Base-by-base conservation (phyloP, 2,329 filamentous ascomycete species). In the Hymenoscyphus fraxineus region DNA sequence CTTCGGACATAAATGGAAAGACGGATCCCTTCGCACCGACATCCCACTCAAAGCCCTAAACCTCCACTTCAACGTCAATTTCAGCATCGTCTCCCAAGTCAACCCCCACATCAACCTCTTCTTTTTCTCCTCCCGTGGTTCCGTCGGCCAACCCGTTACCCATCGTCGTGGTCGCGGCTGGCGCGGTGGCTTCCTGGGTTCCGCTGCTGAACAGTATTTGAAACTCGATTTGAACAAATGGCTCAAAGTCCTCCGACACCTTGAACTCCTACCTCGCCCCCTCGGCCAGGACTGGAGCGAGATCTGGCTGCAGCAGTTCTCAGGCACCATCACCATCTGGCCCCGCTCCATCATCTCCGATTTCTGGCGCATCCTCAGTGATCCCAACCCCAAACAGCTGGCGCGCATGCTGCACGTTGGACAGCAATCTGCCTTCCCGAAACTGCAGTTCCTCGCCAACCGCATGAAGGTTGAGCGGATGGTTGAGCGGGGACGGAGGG, bases 1-100 rank as follows among this genome's bases (percentile, higher is more conserved):
- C 0, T 99, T 99, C 74, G 95, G 95, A 0, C 93, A 98, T 81
- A 98, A 98, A 79, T 99, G 95, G 95, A 99, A 99, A 78, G 95
- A 99, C 76, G 95, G 95, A 61, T 95, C 90, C 70, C 80, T 99
- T 62, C 86, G 95, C 44, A 99, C 95, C 0, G 95, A 99, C 73
- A 97, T 99, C 35, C 95, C 95, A 0, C 86, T 99, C 73, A 95
- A 94, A 77, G 90, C 93, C 1, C 83, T 99, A 60, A 98, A 99
- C 76, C 83, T 97, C 0, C 92, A 98, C 75, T 99, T 99, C 81
- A 98, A 98, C 76, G 95, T 98, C 76, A 97, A 96, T 76, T 99
- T 98, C 77, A 94, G 91, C 68, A 93, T 99, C 68, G 95, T 88
- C 71, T 84, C 82, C 70, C 85, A 93, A 79, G 94, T 97, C 59